Percentiles rank a stretch among this genome's conserved stretches.
Evolutionary conservation across 2,329 filamentous ascomycete genomes (phyloP).

Genomic region (Coleophoma eucalyptorum): DNA sequence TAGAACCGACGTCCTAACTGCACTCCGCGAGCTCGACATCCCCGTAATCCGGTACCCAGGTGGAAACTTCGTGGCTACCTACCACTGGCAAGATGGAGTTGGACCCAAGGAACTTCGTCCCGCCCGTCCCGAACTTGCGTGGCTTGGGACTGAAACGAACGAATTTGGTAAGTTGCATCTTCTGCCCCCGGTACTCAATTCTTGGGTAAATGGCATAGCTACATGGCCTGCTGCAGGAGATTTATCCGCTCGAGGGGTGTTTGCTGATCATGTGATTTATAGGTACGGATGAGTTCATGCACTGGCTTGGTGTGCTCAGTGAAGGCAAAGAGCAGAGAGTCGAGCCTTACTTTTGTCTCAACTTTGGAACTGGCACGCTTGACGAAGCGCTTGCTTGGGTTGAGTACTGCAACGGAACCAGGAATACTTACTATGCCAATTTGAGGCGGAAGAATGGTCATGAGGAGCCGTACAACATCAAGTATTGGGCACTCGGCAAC

Average conservation of each 20-base stretch:
- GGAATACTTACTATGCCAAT: constrained; percentile 78
- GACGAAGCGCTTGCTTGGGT: constrained; percentile 67
- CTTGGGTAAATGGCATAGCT: not conserved
- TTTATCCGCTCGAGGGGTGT: too few relatives aligned
- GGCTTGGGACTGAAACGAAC: constrained; percentile 74
- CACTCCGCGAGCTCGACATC: constrained; percentile 68
- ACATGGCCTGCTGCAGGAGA: too few relatives aligned
- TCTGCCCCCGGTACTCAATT: not conserved
- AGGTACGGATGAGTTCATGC: constrained; percentile 77
- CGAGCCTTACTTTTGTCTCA: constrained; percentile 76
- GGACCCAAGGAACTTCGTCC: constrained; percentile 70
- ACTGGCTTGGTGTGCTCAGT: constrained; percentile 69
- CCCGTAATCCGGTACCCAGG: constrained; percentile 80
- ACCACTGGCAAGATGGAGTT: constrained; percentile 81
- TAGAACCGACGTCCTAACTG: constrained; percentile 72
- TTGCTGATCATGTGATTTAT: not conserved
- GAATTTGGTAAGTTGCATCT: constrained; percentile 54
- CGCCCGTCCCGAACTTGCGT: constrained; percentile 65
- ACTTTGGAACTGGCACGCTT: constrained; percentile 71
- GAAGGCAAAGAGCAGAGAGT: constrained; percentile 57
- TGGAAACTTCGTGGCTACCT: constrained; percentile 81
- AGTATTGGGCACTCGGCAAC: constrained; percentile 85
- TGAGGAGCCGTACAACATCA: constrained; percentile 74
- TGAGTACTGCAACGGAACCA: constrained; percentile 80
- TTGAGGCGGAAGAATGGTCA: constrained; percentile 72